Evolutionary conservation across 1,284 basidiomycete genomes (phyloP).

Genomic region (Cryptococcus sp.): DNA sequence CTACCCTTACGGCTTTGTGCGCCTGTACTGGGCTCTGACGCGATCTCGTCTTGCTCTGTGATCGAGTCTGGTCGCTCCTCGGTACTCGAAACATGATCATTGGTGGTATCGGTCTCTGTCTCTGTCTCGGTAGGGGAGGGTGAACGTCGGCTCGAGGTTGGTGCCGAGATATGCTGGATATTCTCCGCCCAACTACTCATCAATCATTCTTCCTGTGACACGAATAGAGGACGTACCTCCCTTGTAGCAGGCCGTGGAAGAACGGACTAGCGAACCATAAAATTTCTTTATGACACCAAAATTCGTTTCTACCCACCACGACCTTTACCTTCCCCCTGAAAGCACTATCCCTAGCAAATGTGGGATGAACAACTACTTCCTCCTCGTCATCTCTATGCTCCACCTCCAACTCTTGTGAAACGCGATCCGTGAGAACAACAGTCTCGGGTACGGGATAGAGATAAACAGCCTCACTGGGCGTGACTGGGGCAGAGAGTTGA

Average conservation of each 20-base stretch:
- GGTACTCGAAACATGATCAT: neutral
- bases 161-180: neutral
- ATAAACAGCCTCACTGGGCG: neutral
- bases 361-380: slow-evolving; percentile 36
- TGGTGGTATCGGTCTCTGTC: slow-evolving; percentile 1
- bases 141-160: neutral
- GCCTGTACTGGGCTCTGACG: neutral
- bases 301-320: slow-evolving; percentile 35
- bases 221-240: slow-evolving; percentile 27
- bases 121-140: slow-evolving; percentile 15
- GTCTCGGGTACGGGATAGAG: neutral
- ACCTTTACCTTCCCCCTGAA: slow-evolving; percentile 40
- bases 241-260: slow-evolving; percentile 40
- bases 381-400: slow-evolving; percentile 13
- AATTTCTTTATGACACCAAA: slow-evolving; percentile 47
- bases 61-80: neutral
- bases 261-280: slow-evolving; percentile 45
- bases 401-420: neutral
- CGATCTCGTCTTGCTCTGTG: slow-evolving; percentile 1
- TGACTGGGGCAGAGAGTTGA: slow-evolving; percentile 1
- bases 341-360: slow-evolving; percentile 27
- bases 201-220: neutral
- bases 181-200: slow-evolving; percentile 39
- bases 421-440: neutral
- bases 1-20: slow-evolving; percentile 11